A percentile compares a stretch with the other conserved stretches of the same genome.
phyloP scores from a whole-genome alignment of 331 rosid species.

The Acacia concinna region DNA sequence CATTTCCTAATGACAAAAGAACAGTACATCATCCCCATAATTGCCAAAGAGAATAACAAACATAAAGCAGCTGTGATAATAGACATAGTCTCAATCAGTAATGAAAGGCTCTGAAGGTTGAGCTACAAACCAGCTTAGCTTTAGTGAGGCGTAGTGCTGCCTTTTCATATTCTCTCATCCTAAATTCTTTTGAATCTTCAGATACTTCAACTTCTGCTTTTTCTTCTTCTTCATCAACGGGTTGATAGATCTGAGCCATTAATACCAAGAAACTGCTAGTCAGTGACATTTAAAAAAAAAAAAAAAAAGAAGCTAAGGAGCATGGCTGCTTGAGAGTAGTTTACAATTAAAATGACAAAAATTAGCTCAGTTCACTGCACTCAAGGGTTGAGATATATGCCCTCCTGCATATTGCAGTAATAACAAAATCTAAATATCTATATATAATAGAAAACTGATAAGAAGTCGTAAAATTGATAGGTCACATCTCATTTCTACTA shows the following conservation, averaged over 20 bases:
- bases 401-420: not conserved
- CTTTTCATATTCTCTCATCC: constrained; percentile 64
- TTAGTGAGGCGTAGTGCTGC: constrained; percentile 68
- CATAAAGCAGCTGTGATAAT: not conserved
- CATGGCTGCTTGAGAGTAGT: not conserved
- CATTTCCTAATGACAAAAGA: not conserved
- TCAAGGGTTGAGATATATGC: not conserved
- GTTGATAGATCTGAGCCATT: constrained; percentile 5
- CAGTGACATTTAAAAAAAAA: not conserved
- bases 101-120: constrained; percentile 30
- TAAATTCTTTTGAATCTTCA: constrained; percentile 13
- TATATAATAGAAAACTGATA: not conserved
- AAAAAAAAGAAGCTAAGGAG: not conserved
- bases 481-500: not conserved
- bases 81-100: constrained; percentile 6
- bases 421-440: not conserved
- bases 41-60: not conserved
- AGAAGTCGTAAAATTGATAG: not conserved
- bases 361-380: constrained; percentile 7
- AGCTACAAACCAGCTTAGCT: constrained; percentile 64
- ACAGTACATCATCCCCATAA: not conserved
- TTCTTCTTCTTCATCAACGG: not conserved
- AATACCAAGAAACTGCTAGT: not conserved
- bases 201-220: not conserved
- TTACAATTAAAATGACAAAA: not conserved